phyloP scores from a whole-genome alignment of 177 flowering plant species.

The Vitis hybrid region DNA sequence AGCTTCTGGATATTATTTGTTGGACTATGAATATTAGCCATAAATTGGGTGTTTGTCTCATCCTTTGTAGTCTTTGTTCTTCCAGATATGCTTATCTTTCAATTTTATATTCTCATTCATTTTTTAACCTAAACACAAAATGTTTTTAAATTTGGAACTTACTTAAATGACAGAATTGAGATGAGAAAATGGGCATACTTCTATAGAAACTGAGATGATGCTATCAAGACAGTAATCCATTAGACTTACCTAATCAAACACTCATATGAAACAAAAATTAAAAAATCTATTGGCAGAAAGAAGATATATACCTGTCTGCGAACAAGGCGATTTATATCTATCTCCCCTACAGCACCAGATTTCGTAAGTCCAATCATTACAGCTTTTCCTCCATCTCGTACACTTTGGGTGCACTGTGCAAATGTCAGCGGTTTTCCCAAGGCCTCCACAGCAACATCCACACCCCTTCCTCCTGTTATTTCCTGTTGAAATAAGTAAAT shows the following conservation, averaged over 20 bases:
- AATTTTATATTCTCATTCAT: no score
- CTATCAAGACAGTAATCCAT: neutral
- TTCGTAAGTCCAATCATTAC: conserved; percentile 95
- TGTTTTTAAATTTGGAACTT: no score
- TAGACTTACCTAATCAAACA: neutral
- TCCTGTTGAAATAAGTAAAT: conserved; percentile 45
- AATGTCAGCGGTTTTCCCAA: conserved; percentile 89
- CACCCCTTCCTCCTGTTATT: conserved; percentile 92
- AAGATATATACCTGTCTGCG: conserved; percentile 77
- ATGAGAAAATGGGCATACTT: neutral
- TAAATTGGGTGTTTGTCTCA: no score
- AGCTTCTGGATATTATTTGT: no score
- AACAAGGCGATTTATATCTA: conserved; percentile 93
- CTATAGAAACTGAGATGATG: neutral
- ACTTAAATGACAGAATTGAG: no score
- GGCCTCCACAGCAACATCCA: conserved; percentile 94
- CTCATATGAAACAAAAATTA: neutral
- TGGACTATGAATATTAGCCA: no score
- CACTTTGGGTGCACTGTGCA: conserved; percentile 80
- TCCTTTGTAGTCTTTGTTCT: no score
- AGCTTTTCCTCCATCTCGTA: conserved; percentile 97
- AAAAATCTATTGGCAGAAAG: neutral
- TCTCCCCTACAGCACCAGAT: conserved; percentile 73
- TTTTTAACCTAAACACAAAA: no score
- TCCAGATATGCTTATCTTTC: no score